Conservation (phyloP, 164 flowering plant genomes). For the Vitis rupestris region DNA sequence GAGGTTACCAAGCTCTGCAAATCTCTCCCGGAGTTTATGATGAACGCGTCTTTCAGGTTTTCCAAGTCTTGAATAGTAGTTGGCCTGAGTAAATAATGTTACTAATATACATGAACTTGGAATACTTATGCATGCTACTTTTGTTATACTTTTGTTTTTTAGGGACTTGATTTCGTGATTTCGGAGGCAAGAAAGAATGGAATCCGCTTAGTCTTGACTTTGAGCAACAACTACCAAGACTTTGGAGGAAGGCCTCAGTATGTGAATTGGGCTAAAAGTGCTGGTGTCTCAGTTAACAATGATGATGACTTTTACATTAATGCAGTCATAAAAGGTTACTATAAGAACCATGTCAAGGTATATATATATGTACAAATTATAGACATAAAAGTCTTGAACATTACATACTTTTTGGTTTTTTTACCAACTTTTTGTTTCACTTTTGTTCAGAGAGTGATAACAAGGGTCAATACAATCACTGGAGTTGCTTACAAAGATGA, state of each 20-base stretch:
- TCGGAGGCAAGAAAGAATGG: conserved; percentile 40
- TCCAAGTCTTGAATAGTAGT: too few relatives aligned
- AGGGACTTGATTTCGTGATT: conserved; percentile 56
- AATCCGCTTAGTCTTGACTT: conserved; percentile 32
- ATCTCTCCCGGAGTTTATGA: conserved; percentile 43
- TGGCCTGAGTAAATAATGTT: too few relatives aligned
- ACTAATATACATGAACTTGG: too few relatives aligned
- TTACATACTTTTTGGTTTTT: not conserved
- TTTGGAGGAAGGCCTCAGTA: conserved; percentile 53
- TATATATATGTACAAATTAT: too few relatives aligned
- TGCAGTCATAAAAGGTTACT: conserved; percentile 24
- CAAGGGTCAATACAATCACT: conserved; percentile 41
- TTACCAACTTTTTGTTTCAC: not conserved
- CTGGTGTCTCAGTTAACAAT: conserved; percentile 18
- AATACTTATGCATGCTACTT: not conserved
- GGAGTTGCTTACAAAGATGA: conserved; percentile 40
- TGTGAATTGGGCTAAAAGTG: conserved; percentile 40
- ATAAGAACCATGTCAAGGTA: conserved; percentile 45
- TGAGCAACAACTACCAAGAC: conserved; percentile 43
- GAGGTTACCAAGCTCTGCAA: conserved; percentile 42
- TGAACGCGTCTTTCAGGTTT: conserved; percentile 40
- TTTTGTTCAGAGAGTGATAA: conserved; percentile 31
- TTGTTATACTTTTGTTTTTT: not conserved
- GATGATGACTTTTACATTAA: conserved; percentile 50
- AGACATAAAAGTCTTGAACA: too few relatives aligned